Evolutionary conservation across 768 basidiomycete genomes (phyloP).

Genomic region (Rhodosporidiobolus sp.): DNA sequence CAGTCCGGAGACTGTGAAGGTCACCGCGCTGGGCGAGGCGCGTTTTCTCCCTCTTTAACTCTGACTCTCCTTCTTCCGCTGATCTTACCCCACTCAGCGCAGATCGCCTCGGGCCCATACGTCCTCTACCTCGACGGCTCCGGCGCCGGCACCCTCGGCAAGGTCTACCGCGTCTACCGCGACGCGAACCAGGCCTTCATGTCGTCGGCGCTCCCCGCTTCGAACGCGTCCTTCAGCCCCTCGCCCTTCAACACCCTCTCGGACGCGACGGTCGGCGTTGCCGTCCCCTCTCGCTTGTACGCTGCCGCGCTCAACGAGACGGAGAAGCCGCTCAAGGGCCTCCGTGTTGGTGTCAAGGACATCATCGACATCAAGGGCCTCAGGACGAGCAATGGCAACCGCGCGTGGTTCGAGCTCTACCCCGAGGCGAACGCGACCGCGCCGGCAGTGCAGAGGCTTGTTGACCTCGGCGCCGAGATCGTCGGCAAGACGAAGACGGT

Average conservation of each 20-base stretch:
- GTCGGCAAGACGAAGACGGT: conserved; percentile 62
- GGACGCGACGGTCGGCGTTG: conserved; percentile 46
- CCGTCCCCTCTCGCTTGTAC: conserved; percentile 57
- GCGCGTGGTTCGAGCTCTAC: no score
- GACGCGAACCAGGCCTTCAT: conserved; percentile 40
- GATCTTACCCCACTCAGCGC: no score
- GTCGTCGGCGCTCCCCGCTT: conserved; percentile 1
- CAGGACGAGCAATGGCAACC: conserved; percentile 50
- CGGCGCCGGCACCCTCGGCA: conserved; percentile 31
- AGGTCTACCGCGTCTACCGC: conserved; percentile 43
- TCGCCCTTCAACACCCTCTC: conserved; percentile 22
- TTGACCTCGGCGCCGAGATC: conserved; percentile 56
- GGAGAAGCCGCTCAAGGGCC: conserved; percentile 53
- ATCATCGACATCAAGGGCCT: conserved; percentile 52
- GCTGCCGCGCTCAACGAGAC: conserved; percentile 33
- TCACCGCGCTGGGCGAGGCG: no score
- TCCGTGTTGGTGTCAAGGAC: conserved; percentile 58
- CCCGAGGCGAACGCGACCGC: conserved; percentile 51
- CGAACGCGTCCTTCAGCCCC: conserved; percentile 28
- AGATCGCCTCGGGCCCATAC: conserved; percentile 44
- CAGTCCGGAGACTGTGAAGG: no score
- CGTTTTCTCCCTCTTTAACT: no score
- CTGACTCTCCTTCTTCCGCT: no score
- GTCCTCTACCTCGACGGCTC: conserved; percentile 22
- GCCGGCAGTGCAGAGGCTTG: conserved; percentile 54